A percentile compares a stretch with the other conserved stretches of the same genome.
These are phyloP conservation scores for Globisporangium nodosum DNA, from an alignment of 352 stramenopile genomes.

Conservation along the genomic window DNA sequence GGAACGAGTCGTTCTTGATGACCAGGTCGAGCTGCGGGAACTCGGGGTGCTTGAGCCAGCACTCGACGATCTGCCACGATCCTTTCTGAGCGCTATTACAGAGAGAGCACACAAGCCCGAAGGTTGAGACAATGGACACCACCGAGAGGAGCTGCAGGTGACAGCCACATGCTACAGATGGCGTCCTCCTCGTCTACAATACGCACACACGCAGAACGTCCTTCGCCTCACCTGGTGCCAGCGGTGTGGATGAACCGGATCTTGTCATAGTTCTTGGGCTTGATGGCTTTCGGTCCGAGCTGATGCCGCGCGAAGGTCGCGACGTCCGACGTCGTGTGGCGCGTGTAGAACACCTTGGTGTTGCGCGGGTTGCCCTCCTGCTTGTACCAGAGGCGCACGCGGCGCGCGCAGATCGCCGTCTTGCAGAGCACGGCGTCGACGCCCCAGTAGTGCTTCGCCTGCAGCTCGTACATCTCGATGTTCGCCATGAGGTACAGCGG, in stretches of 20 bases:
- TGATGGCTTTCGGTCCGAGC: conserved; percentile 12
- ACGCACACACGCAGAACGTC: no score
- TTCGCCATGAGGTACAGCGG: conserved; percentile 45
- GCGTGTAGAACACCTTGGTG: conserved; percentile 35
- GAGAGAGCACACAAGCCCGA: conserved; percentile 7
- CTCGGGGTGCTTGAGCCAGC: conserved; percentile 37
- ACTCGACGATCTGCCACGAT: conserved; percentile 39
- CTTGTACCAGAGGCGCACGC: conserved; percentile 34
- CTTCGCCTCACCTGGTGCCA: conserved; percentile 4
- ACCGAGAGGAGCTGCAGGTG: conserved; percentile 23
- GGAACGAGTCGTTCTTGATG: conserved; percentile 19
- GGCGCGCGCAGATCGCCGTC: conserved; percentile 19
- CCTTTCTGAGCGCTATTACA: conserved; percentile 26
- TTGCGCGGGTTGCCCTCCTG: conserved; percentile 48
- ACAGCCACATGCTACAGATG: no score
- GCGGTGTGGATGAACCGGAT: conserved; percentile 38
- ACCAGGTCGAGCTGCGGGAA: conserved; percentile 39
- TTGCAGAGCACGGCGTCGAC: conserved; percentile 51
- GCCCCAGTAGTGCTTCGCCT: conserved; percentile 32
- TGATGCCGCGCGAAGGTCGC: conserved; percentile 21
- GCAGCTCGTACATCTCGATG: conserved; percentile 56
- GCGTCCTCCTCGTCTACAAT: no score
- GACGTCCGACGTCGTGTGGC: conserved; percentile 49
- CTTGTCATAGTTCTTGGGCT: conserved; percentile 32
- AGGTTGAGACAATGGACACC: no score